Evolutionary conservation across 192 early-diverging fungal species (phyloP), one percentile per base, ranked within the genome.

Genomic region (Entrophospora sp.): DNA sequence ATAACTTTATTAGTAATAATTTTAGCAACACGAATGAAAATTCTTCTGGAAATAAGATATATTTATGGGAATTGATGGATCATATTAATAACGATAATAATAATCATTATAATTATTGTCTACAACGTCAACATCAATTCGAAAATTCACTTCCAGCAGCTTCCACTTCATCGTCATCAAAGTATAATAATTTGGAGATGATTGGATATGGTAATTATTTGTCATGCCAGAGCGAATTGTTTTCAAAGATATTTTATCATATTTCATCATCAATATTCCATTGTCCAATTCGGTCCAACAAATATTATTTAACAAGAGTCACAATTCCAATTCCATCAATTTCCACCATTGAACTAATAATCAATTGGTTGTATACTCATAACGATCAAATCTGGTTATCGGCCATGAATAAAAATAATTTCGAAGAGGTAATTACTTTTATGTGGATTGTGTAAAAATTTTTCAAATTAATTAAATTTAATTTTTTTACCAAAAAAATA

Each of bases 351-450:
- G 57, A 59, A 59, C 57, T 37, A 5, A 59, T 59, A 31, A 40
- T 59, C 12, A 59, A n/a, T 37, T 59, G 57, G 57, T 27, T 59
- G n/a, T 59, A 59, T 40, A 27, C 25, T 37, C 57, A 59, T 24
- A 22, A 59, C 18, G 57, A 59, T 59, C 7, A 42, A 59, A 16
- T 22, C 1, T 59, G 57, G 57, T 24, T 59, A 37, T 16, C 37
- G 7, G 40, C 57, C 12, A 40, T 40, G 37, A 42, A 34, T 4
- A n/a, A 34, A 4, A 40, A 14, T 9, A 42, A 28, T 27, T 59
- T 59, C 13, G 36, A 40, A 10, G 25, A 42, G 22, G 57, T 59
- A 28, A 40, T 2, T 24, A 13, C 10, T 27, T 37, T 35, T 8
- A 20, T 3, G 10, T 12, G 6, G 5, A 25, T 35, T 4, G 32